phyloP scores from a whole-genome alignment of 1,284 basidiomycete species.

The Mycena sp. region DNA sequence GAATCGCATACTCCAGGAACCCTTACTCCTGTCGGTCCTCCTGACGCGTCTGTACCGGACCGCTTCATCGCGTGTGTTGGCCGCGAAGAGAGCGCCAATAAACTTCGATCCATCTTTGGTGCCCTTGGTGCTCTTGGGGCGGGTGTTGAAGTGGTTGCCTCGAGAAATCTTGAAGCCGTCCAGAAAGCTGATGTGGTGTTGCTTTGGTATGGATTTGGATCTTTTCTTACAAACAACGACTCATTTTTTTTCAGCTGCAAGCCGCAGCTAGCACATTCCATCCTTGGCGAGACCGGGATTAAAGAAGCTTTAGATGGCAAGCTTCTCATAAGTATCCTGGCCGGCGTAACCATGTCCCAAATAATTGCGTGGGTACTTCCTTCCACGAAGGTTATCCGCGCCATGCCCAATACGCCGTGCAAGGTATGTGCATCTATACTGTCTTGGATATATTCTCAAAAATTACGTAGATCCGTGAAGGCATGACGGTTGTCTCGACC shows the following conservation, averaged over 20 bases:
- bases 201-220: constrained; percentile 80
- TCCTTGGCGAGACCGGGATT: constrained; percentile 86
- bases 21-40: constrained; percentile 72
- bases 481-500: constrained; percentile 92
- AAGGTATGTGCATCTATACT: constrained; percentile 65
- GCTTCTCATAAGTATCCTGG: constrained; percentile 95
- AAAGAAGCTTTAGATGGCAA: constrained; percentile 88
- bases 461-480: constrained; percentile 85
- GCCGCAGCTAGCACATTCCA: constrained; percentile 85
- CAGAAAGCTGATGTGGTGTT: constrained; percentile 86
- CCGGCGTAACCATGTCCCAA: constrained; percentile 92
- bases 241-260: constrained; percentile 79
- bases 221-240: background rate
- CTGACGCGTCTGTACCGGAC: constrained; percentile 78
- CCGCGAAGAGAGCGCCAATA: constrained; percentile 79
- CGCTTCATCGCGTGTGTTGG: constrained; percentile 92
- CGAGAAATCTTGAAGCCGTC: constrained; percentile 80
- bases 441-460: too few relatives aligned
- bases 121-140: constrained; percentile 64
- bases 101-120: constrained; percentile 73
- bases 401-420: constrained; percentile 99
- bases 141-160: constrained; percentile 75
- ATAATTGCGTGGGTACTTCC: constrained; percentile 79
- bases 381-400: constrained; percentile 88
- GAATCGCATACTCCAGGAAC: constrained; percentile 89